A percentile compares a stretch with the other conserved stretches of the same genome.
Evolutionary conservation across 1,284 basidiomycete genomes (phyloP).

Genomic region (Laetiporus sulphureus): DNA sequence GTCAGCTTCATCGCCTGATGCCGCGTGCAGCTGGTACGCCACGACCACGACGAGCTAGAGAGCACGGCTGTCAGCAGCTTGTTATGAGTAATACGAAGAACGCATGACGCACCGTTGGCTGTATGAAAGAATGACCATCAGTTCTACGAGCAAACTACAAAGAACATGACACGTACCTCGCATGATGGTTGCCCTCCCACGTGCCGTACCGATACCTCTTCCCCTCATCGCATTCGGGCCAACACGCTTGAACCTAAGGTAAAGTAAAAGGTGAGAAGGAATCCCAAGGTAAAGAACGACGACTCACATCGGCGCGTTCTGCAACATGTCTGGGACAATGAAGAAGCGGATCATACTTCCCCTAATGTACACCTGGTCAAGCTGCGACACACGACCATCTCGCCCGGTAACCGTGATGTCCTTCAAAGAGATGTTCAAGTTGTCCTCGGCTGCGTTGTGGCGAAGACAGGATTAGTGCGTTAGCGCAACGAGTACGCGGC

Average conservation of each 20-base stretch:
- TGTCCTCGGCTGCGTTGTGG: slow-evolving; percentile 82
- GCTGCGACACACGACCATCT: slow-evolving; percentile 97
- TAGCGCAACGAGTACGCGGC: slow-evolving; percentile 1
- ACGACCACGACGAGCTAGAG: slow-evolving; percentile 76
- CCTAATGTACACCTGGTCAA: slow-evolving; percentile 98
- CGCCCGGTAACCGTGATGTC: slow-evolving; percentile 98
- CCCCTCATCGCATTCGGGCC: slow-evolving; percentile 98
- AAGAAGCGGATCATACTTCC: slow-evolving; percentile 98
- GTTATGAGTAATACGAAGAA: slow-evolving; percentile 3
- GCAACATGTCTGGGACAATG: slow-evolving; percentile 98
- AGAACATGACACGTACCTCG: slow-evolving; percentile 50
- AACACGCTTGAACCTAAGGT: slow-evolving; percentile 90
- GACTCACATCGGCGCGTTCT: slow-evolving; percentile 96
- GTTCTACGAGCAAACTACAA: not conserved
- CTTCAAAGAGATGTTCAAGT: slow-evolving; percentile 93
- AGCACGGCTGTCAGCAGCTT: slow-evolving; percentile 7
- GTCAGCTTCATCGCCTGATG: slow-evolving; percentile 59
- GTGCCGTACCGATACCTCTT: slow-evolving; percentile 96
- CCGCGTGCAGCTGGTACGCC: slow-evolving; percentile 69
- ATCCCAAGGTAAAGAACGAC: not conserved
- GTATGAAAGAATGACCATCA: slow-evolving; percentile 2
- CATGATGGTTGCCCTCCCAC: slow-evolving; percentile 96
- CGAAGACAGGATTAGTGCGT: slow-evolving; percentile 11
- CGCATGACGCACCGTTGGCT: slow-evolving; percentile 4
- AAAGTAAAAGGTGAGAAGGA: not conserved